Conservation (phyloP, 2,329 filamentous ascomycete species). For the Fusarium buxicola region DNA sequence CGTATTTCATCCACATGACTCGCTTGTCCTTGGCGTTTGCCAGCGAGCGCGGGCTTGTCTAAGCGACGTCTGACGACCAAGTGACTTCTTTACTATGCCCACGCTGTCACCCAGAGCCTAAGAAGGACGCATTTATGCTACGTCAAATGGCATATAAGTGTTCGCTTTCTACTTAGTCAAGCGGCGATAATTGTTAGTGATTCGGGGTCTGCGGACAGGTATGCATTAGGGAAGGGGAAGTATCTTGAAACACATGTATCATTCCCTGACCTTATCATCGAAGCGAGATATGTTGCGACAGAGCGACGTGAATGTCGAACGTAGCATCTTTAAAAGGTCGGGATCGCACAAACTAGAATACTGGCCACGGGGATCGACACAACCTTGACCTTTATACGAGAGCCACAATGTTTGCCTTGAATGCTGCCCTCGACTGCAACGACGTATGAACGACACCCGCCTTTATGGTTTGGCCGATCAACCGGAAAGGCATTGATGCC, state of each 20-base stretch:
- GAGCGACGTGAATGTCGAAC: neutral
- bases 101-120: neutral
- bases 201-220: neutral
- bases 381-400: neutral
- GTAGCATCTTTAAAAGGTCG: neutral
- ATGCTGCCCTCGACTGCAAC: neutral
- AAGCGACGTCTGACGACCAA: neutral
- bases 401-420: neutral
- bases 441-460: neutral
- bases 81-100: neutral
- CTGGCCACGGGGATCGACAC: no score
- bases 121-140: neutral
- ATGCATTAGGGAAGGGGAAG: no score
- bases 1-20: neutral
- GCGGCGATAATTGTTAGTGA: neutral
- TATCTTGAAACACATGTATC: no score
- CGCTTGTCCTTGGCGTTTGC: neutral
- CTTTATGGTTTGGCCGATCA: neutral
- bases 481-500: neutral
- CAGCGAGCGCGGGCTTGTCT: neutral
- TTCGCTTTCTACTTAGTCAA: neutral
- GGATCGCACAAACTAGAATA: neutral
- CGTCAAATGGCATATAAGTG: neutral
- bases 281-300: neutral
- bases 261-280: neutral